phyloP scores from a whole-genome alignment of 176 grass and related monocot species.

The Oryza australiensis region DNA sequence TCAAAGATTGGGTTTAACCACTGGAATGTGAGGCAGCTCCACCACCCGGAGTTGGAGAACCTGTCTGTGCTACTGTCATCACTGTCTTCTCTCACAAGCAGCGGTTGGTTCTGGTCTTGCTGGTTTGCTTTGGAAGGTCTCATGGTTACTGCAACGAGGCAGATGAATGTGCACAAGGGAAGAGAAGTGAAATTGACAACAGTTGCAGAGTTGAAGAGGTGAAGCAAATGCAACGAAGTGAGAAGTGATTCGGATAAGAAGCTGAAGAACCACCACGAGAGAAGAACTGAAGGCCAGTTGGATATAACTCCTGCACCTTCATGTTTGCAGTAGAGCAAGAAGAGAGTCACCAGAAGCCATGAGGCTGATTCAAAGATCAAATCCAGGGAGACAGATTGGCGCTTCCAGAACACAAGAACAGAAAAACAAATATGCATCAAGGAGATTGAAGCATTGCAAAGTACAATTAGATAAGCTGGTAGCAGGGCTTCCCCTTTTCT shows the following conservation, averaged over 20 bases:
- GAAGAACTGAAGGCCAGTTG: slow-evolving; percentile 54
- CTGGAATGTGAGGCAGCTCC: slow-evolving; percentile 69
- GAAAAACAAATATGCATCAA: slow-evolving; percentile 35
- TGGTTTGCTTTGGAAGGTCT: slow-evolving; percentile 11
- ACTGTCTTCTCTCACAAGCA: slow-evolving; percentile 39
- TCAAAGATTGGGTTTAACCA: slow-evolving; percentile 80
- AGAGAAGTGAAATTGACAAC: slow-evolving; percentile 44
- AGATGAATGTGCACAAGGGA: slow-evolving; percentile 39
- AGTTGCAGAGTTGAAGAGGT: slow-evolving; percentile 18
- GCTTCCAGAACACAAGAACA: slow-evolving; percentile 38
- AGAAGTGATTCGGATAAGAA: slow-evolving; percentile 41
- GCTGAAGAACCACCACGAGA: slow-evolving; percentile 68
- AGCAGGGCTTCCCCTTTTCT: not conserved
- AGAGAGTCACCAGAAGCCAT: slow-evolving; percentile 54
- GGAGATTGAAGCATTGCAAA: slow-evolving; percentile 35
- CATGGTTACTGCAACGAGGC: slow-evolving; percentile 31
- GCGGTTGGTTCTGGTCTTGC: slow-evolving; percentile 33
- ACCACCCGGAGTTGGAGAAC: slow-evolving; percentile 54
- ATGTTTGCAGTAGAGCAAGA: slow-evolving; percentile 40
- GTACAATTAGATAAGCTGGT: slow-evolving; percentile 19
- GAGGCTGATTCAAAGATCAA: slow-evolving; percentile 42
- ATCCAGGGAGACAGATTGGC: not conserved
- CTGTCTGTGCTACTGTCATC: slow-evolving; percentile 26
- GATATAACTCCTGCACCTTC: slow-evolving; percentile 17
- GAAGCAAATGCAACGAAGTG: slow-evolving; percentile 35